Percentiles rank a stretch among this genome's conserved stretches.
phyloP scores from a whole-genome alignment of 306 rosid species.

The Dryas octopetala region DNA sequence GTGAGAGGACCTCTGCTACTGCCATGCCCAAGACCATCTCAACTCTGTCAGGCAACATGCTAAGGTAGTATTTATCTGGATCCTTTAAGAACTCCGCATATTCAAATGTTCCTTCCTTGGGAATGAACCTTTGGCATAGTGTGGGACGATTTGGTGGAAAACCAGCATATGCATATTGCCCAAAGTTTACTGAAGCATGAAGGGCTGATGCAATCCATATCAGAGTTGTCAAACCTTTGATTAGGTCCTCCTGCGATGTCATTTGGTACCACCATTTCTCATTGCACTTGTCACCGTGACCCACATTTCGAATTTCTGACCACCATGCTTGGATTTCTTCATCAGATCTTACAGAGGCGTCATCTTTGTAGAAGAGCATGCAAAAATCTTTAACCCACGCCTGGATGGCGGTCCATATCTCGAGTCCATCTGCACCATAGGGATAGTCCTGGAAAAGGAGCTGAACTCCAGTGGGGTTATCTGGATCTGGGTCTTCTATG shows the following conservation, averaged over 20 bases:
- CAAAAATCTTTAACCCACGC: constrained; percentile 63
- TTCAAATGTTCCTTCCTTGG: constrained; percentile 62
- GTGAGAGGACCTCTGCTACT: constrained; percentile 49
- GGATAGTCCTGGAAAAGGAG: constrained; percentile 70
- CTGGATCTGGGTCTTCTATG: constrained; percentile 36
- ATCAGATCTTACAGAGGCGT: constrained; percentile 44
- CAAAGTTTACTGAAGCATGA: constrained; percentile 64
- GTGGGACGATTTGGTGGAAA: constrained; percentile 61
- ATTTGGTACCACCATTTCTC: constrained; percentile 54
- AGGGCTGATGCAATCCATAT: constrained; percentile 72
- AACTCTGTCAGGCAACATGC: constrained; percentile 55
- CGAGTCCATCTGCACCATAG: constrained; percentile 72
- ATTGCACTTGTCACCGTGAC: constrained; percentile 55
- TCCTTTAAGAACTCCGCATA: constrained; percentile 61
- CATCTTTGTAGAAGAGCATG: constrained; percentile 56
- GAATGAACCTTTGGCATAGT: constrained; percentile 50
- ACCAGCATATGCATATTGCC: constrained; percentile 57
- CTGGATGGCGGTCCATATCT: constrained; percentile 72
- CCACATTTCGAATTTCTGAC: constrained; percentile 54
- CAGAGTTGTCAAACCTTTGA: constrained; percentile 57
- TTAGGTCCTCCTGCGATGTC: constrained; percentile 47
- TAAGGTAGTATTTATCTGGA: constrained; percentile 54
- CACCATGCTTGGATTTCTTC: constrained; percentile 74
- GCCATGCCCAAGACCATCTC: constrained; percentile 53
- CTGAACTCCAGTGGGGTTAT: constrained; percentile 52